phyloP scores from a whole-genome alignment of 805 yeast species.

The Candida nitratophila region DNA sequence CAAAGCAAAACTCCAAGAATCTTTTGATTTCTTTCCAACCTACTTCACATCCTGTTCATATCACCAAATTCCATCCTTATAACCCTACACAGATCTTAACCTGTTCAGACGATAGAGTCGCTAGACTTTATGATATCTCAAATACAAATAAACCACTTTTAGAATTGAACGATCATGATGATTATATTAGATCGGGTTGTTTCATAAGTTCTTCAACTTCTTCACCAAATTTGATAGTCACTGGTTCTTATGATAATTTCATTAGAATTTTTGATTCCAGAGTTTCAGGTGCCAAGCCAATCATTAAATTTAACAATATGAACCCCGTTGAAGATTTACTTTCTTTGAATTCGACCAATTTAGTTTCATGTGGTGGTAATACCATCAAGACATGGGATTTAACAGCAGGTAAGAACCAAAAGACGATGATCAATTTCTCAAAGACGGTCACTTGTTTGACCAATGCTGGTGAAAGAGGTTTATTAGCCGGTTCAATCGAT shows the following conservation, averaged over 20 bases:
- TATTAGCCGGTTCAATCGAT: constrained; percentile 90
- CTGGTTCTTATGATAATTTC: constrained; percentile 91
- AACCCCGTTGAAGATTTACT: constrained; percentile 83
- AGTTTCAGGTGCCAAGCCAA: constrained; percentile 38
- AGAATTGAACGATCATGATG: constrained; percentile 69
- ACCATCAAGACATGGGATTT: constrained; percentile 88
- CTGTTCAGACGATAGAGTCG: constrained; percentile 86
- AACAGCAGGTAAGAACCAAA: constrained; percentile 62
- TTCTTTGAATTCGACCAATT: constrained; percentile 66
- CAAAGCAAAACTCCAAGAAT: constrained; percentile 64
- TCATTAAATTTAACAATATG: constrained; percentile 60
- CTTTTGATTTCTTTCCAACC: constrained; percentile 77
- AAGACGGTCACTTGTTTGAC: constrained; percentile 87
- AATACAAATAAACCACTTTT: constrained; percentile 67
- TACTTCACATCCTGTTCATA: constrained; percentile 83
- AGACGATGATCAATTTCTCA: constrained; percentile 79
- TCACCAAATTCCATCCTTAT: constrained; percentile 83
- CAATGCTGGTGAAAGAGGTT: constrained; percentile 65
- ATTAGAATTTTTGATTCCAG: constrained; percentile 84
- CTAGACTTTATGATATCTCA: constrained; percentile 82
- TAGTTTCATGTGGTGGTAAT: constrained; percentile 76
- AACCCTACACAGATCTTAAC: constrained; percentile 69
- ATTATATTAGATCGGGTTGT: constrained; percentile 78
- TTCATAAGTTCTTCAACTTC: constrained; percentile 71
- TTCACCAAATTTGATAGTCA: constrained; percentile 63